Base-by-base conservation (phyloP, 306 rosid species). In the Sphenostylis stenocarpa region DNA sequence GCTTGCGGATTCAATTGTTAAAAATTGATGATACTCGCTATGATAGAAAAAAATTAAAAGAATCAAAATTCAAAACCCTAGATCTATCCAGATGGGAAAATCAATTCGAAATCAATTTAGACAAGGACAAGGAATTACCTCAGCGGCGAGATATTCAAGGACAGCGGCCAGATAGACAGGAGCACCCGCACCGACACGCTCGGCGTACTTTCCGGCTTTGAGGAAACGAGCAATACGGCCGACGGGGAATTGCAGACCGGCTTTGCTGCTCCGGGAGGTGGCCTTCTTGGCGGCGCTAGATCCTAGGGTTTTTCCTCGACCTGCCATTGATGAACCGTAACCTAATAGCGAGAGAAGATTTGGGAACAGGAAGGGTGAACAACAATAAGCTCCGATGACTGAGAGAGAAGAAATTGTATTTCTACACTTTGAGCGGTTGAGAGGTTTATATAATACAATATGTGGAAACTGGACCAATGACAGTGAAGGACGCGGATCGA, bases 131-230 rank as follows among this genome's bases (percentile, higher is more conserved):
- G 21, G 31, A 73, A 33, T 7, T 78, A 92, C 98, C 93, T 94
- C 98, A 0, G 97, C 96, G 0, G 98, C 97, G 0, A 94, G 94
- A 77, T 94, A 94, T 63, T 94, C 98, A 0, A 94, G 96, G 4
- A 94, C 97, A 7, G 96, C 97, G 1, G 98, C 94, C 10, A 94
- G 97, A 53, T 94, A 91, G 0, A 94, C 98, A 1, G 98, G 98
- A 66, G 98, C 96, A 12, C 97, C 98, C 12, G 97, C 93, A 2
- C 98, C 97, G 2, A 94, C 96, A 4, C 97, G 89, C 73, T 94
- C 95, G 4, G 98, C 97, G 33, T 94, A 94, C 76, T 91, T 94
- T 0, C 98, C 98, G 21, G 94, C 94, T 28, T 94, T 94, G 79
- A 94, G 81, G 28, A 90, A 91, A 15, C 98, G 86, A 4, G 97